Percentiles rank a stretch among this genome's conserved stretches.
Evolutionary conservation across 805 yeast genomes (phyloP).

Genomic region (Trichomonascus vanleenenianus): DNA sequence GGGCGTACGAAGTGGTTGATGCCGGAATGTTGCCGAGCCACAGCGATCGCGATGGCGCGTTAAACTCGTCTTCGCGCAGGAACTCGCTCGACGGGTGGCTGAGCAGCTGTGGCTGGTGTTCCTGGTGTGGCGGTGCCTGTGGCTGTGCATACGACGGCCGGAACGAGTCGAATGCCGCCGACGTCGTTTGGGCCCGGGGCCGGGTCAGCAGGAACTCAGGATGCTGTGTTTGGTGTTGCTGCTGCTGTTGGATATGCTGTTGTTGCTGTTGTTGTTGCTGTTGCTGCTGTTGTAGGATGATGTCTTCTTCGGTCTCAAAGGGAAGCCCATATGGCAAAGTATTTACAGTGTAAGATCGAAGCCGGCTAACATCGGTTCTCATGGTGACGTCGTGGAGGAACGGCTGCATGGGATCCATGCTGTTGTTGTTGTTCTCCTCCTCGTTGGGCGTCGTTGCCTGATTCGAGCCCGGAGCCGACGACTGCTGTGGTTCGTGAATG

Average conservation of each 20-base stretch:
- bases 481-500: conserved; percentile 15
- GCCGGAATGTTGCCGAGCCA: conserved; percentile 76
- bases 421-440: neutral
- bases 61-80: conserved; percentile 7
- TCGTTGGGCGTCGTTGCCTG: conserved; percentile 13
- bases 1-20: conserved; percentile 42
- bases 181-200: conserved; percentile 15
- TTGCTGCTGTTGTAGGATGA: conserved; percentile 9
- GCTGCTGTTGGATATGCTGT: conserved; percentile 19
- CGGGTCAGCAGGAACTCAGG: conserved; percentile 1
- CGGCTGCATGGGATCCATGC: conserved; percentile 27
- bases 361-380: conserved; percentile 26
- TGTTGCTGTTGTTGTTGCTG: conserved; percentile 9
- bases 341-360: conserved; percentile 27
- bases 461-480: conserved; percentile 7
- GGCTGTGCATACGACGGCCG: neutral
- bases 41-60: conserved; percentile 58
- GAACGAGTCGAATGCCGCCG: conserved; percentile 11
- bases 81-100: neutral
- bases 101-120: conserved; percentile 8
- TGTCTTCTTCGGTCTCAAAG: conserved; percentile 13
- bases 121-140: neutral
- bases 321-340: conserved; percentile 14
- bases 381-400: conserved; percentile 24
- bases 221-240: conserved; percentile 8